Evolutionary conservation across 192 early-diverging fungal species (phyloP).

Genomic region (Coemansia sp.): DNA sequence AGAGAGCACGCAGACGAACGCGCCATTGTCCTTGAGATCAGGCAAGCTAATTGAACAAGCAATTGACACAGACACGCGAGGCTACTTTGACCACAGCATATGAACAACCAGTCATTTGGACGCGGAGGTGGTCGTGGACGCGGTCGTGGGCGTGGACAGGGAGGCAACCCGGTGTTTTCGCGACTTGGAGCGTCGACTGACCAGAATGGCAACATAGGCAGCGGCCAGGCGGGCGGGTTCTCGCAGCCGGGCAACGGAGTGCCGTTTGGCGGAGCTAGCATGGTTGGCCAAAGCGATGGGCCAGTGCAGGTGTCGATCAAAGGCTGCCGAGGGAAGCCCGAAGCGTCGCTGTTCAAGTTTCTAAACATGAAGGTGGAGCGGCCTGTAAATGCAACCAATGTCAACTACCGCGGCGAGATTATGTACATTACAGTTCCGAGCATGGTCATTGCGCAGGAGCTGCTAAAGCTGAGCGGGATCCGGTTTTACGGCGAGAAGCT

Average conservation of each 20-base stretch:
- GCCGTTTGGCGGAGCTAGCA: slow-evolving; percentile 30
- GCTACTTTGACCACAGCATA: not conserved
- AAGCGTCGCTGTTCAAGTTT: slow-evolving; percentile 35
- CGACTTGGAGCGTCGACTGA: slow-evolving; percentile 16
- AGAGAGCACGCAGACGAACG: not conserved
- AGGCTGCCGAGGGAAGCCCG: slow-evolving; percentile 47
- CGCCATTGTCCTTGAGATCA: not conserved
- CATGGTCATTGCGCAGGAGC: slow-evolving; percentile 35
- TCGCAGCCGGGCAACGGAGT: slow-evolving; percentile 2
- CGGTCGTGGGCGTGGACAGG: slow-evolving; percentile 33
- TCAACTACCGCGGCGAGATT: slow-evolving; percentile 42
- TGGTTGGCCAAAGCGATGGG: slow-evolving; percentile 22
- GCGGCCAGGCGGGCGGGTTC: slow-evolving; percentile 5
- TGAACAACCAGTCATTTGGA: slow-evolving; percentile 11
- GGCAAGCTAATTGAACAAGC: not conserved
- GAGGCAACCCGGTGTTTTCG: slow-evolving; percentile 36
- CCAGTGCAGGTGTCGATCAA: slow-evolving; percentile 43
- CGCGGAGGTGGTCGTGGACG: slow-evolving; percentile 31
- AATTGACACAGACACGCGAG: not conserved
- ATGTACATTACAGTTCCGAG: slow-evolving; percentile 42
- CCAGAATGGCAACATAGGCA: not conserved
- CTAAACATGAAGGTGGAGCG: slow-evolving; percentile 35
- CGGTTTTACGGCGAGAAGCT: slow-evolving; percentile 49
- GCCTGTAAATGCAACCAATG: slow-evolving; percentile 25
- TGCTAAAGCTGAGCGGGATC: slow-evolving; percentile 47